Conservation (phyloP, 257 asterid genomes). For the Nicotiana paniculata region DNA sequence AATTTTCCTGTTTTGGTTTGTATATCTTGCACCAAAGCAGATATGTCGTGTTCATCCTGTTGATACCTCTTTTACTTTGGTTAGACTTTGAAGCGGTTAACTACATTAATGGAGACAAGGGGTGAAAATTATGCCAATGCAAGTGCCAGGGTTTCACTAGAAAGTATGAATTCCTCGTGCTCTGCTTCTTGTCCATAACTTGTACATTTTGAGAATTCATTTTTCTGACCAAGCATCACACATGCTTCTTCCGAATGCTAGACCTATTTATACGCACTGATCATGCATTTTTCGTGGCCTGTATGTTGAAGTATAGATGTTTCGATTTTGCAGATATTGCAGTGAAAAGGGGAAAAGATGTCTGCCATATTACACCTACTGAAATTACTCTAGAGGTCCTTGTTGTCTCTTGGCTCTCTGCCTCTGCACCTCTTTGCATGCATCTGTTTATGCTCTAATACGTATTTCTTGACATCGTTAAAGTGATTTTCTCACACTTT, state of each 20-base stretch:
- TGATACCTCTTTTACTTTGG: neutral
- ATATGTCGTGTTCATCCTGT: neutral
- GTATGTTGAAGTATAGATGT: neutral
- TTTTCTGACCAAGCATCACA: neutral
- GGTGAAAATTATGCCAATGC: constrained; percentile 81
- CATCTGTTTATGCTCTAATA: neutral
- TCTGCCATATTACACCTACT: constrained; percentile 50
- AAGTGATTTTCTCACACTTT: neutral
- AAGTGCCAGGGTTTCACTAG: constrained; percentile 59
- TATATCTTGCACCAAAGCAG: neutral
- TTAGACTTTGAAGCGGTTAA: constrained; percentile 68
- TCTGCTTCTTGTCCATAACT: neutral
- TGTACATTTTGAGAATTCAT: neutral
- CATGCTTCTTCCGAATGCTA: neutral
- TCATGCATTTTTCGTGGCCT: neutral
- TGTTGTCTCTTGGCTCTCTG: constrained; percentile 7
- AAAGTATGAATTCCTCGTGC: constrained; percentile 39
- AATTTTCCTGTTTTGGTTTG: neutral
- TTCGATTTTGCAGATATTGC: constrained; percentile 44
- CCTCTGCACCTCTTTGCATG: neutral
- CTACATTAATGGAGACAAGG: constrained; percentile 57
- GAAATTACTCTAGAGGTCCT: constrained; percentile 70
- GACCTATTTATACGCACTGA: neutral
- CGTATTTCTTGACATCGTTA: neutral
- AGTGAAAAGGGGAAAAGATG: constrained; percentile 55